Evolutionary conservation across 106 monocot species (phyloP).

Genomic region (Cymbidium sinense): DNA sequence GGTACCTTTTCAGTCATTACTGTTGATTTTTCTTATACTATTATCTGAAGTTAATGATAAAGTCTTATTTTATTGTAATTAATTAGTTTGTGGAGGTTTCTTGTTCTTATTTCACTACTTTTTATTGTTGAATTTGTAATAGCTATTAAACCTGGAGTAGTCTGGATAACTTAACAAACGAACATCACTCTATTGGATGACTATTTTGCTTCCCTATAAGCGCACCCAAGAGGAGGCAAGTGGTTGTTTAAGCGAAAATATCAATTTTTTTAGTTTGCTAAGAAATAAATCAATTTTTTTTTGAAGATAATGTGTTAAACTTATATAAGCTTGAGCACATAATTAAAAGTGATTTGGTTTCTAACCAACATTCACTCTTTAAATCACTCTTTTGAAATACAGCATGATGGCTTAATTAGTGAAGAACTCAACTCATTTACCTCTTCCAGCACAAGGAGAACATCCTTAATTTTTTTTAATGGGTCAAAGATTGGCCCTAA

Average conservation of each 20-base stretch:
- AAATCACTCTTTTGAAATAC: not conserved
- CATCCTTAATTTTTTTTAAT: not conserved
- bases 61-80: not conserved
- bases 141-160: not conserved
- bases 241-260: not conserved
- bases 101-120: not conserved
- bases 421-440: not conserved
- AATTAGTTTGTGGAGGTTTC: not conserved
- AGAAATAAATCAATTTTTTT: too few relatives aligned
- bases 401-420: not conserved
- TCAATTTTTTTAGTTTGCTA: not conserved
- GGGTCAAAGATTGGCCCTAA: not conserved
- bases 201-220: not conserved
- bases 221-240: not conserved
- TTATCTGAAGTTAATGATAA: not conserved
- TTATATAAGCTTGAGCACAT: not conserved
- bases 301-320: not conserved
- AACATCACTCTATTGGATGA: not conserved
- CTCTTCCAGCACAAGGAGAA: not conserved
- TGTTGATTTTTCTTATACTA: not conserved
- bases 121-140: not conserved
- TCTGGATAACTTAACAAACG: not conserved
- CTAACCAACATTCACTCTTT: not conserved
- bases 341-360: not conserved
- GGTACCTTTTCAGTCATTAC: slow-evolving; percentile 26